Conservation (phyloP, 2,329 filamentous ascomycete species). For the Hypomyces perniciosus region DNA sequence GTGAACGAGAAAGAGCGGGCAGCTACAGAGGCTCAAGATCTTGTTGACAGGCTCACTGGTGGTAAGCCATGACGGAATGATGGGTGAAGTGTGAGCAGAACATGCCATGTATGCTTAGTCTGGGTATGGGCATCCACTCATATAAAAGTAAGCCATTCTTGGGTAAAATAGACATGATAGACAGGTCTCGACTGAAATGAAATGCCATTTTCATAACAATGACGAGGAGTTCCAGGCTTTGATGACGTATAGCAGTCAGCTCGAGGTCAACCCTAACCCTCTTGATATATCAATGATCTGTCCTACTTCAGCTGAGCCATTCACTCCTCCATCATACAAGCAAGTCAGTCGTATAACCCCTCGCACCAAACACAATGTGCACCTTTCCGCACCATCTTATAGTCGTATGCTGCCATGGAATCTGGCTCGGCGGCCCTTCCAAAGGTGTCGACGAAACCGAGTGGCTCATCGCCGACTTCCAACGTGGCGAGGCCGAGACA, state of each 20-base stretch:
- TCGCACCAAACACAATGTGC: conserved; percentile 8
- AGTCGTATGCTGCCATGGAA: conserved; percentile 78
- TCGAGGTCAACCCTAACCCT: background rate
- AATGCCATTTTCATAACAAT: no score
- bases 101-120: background rate
- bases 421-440: conserved; percentile 58
- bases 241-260: no score
- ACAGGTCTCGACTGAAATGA: background rate
- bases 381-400: conserved; percentile 51
- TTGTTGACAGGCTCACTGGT: conserved; percentile 10
- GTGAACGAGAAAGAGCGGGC: conserved; percentile 1
- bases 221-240: no score
- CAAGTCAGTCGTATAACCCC: background rate
- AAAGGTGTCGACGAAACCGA: conserved; percentile 51
- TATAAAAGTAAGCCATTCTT: background rate
- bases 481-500: conserved; percentile 69
- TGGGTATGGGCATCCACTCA: background rate
- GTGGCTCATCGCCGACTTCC: conserved; percentile 73
- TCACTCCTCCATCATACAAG: background rate
- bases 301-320: no score
- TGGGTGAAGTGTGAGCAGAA: background rate
- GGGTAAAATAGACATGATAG: conserved; percentile 20
- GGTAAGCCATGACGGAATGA: background rate
- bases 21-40: conserved; percentile 8
- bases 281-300: no score